Conservation (phyloP, 306 rosid species). For the Casuarina equisetifolia region DNA sequence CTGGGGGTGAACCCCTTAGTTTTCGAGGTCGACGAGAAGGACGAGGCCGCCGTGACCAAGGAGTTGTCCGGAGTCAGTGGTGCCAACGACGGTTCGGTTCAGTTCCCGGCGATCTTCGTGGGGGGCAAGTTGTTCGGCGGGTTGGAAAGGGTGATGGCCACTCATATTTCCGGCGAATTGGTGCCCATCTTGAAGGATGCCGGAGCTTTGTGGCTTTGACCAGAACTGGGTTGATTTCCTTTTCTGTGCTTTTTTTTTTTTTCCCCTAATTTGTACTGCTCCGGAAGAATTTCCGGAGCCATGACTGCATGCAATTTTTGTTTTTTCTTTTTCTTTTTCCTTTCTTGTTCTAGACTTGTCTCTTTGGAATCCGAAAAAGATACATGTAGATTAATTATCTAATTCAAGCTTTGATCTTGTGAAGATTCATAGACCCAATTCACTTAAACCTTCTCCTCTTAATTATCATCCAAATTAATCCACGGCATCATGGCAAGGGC, state of each 20-base stretch:
- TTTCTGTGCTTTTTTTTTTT: neutral
- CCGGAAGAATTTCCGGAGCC: neutral
- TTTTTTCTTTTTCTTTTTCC: neutral
- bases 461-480: too few relatives aligned
- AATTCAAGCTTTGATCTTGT: neutral
- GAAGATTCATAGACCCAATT: neutral
- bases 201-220: slow-evolving; percentile 95
- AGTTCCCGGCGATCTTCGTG: slow-evolving; percentile 84
- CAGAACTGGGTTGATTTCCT: too few relatives aligned
- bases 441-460: neutral
- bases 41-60: slow-evolving; percentile 40
- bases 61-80: slow-evolving; percentile 28
- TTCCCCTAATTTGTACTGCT: neutral
- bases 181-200: slow-evolving; percentile 81
- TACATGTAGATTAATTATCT: neutral
- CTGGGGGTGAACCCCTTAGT: slow-evolving; percentile 83
- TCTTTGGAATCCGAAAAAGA: neutral
- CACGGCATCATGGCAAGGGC: neutral
- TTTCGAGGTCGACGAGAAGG: slow-evolving; percentile 58
- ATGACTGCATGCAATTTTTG: neutral
- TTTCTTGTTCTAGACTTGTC: neutral
- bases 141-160: slow-evolving; percentile 81
- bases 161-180: slow-evolving; percentile 88
- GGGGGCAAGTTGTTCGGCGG: slow-evolving; percentile 93
- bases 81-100: slow-evolving; percentile 8